Evolutionary conservation across 345 rosid genomes (phyloP).

Genomic region (Hirschfeldia incana): DNA sequence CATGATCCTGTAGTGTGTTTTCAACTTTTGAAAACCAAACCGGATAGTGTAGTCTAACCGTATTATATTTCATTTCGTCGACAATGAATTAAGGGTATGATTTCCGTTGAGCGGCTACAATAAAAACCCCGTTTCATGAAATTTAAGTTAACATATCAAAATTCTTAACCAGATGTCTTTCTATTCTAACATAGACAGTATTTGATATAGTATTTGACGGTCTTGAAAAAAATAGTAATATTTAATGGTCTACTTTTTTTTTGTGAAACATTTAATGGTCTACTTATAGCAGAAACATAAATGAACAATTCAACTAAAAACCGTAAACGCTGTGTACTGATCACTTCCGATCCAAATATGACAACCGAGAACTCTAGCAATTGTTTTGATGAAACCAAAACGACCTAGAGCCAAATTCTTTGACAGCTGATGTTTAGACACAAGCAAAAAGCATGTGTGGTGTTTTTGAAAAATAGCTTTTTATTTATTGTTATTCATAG

Average conservation of each 20-base stretch:
- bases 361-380: background rate
- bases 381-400: background rate
- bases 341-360: background rate
- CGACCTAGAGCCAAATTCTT: background rate
- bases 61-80: background rate
- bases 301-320: background rate
- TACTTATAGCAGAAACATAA: background rate
- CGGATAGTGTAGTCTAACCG: background rate
- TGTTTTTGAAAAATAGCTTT: background rate
- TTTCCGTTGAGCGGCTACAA: background rate
- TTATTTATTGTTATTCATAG: background rate
- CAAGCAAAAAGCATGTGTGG: background rate
- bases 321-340: background rate
- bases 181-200: background rate
- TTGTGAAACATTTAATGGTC: background rate
- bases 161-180: background rate
- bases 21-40: background rate
- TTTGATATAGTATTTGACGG: background rate
- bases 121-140: background rate
- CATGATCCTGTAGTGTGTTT: background rate
- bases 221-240: background rate
- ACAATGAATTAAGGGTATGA: background rate
- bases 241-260: too few relatives aligned
- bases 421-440: background rate
- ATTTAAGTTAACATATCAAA: background rate